These are phyloP conservation scores for Staphylotrichum tortipilum DNA, from an alignment of 495 filamentous ascomycete genomes.

Conservation along the genomic window DNA sequence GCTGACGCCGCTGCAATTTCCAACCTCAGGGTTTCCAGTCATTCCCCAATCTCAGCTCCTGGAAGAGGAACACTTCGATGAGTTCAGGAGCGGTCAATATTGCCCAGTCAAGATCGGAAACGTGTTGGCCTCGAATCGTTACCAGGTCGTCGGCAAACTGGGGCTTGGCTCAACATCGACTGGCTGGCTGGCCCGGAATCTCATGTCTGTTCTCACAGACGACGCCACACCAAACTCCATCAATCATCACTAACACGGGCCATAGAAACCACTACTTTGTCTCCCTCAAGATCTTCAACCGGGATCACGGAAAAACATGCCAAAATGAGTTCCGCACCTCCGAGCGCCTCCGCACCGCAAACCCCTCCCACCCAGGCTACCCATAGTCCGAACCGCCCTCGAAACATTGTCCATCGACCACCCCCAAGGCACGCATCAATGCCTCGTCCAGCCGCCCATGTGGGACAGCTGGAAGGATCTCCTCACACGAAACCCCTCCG, in stretches of 20 bases:
- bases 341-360: slow-evolving; percentile 20
- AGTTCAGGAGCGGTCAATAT: slow-evolving; percentile 17
- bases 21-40: not conserved
- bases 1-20: not conserved
- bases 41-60: not conserved
- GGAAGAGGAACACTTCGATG: not conserved
- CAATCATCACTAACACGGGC: not conserved
- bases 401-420: slow-evolving; percentile 35
- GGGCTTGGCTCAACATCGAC: slow-evolving; percentile 48
- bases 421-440: slow-evolving; percentile 31
- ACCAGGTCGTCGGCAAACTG: slow-evolving; percentile 45
- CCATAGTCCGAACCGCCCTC: slow-evolving; percentile 29
- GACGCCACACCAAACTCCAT: no score
- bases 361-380: slow-evolving; percentile 29
- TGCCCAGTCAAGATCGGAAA: slow-evolving; percentile 46
- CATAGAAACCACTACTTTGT: not conserved
- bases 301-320: not conserved
- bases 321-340: slow-evolving; percentile 30
- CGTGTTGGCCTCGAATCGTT: slow-evolving; percentile 35
- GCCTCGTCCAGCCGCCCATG: slow-evolving; percentile 37
- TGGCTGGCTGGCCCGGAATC: slow-evolving; percentile 46
- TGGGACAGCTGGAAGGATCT: slow-evolving; percentile 24
- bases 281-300: not conserved
- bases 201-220: slow-evolving; percentile 6
- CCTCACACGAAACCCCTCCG: slow-evolving; percentile 22